These are phyloP conservation scores for Rheum nobile DNA, from an alignment of 148 eudicot genomes.

Conservation along the genomic window DNA sequence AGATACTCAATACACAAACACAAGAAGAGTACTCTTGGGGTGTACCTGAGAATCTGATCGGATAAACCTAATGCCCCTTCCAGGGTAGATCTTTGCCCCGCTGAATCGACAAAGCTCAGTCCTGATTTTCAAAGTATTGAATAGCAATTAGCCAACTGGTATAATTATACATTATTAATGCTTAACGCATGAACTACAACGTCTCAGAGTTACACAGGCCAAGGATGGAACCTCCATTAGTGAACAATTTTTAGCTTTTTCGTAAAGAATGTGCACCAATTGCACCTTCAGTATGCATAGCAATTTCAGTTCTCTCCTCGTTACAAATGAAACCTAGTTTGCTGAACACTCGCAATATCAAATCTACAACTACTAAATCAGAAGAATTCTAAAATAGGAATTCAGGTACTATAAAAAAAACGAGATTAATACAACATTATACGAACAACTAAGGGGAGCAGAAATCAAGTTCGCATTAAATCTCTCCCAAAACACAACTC, in stretches of 20 bases:
- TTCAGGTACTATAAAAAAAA: background rate
- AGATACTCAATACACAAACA: background rate
- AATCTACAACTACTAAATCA: background rate
- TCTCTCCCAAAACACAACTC: background rate
- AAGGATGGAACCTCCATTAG: too few relatives aligned
- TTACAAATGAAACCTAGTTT: too few relatives aligned
- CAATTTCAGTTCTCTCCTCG: background rate
- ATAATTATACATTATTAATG: background rate
- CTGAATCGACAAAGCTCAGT: background rate
- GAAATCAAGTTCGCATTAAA: background rate
- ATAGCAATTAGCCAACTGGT: background rate
- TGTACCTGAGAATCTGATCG: conserved; percentile 2
- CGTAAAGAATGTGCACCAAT: background rate
- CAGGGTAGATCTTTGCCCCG: background rate
- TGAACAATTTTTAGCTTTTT: background rate
- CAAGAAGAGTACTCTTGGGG: background rate
- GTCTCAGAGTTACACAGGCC: background rate
- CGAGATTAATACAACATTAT: too few relatives aligned
- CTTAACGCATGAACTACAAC: too few relatives aligned
- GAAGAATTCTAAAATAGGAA: background rate
- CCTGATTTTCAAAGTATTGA: background rate
- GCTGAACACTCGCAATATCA: background rate
- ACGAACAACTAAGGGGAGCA: background rate
- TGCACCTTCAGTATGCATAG: background rate
- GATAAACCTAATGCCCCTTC: background rate